Evolutionary conservation across 169 alveolate species (phyloP).

Genomic region (Plasmodium malariae): DNA sequence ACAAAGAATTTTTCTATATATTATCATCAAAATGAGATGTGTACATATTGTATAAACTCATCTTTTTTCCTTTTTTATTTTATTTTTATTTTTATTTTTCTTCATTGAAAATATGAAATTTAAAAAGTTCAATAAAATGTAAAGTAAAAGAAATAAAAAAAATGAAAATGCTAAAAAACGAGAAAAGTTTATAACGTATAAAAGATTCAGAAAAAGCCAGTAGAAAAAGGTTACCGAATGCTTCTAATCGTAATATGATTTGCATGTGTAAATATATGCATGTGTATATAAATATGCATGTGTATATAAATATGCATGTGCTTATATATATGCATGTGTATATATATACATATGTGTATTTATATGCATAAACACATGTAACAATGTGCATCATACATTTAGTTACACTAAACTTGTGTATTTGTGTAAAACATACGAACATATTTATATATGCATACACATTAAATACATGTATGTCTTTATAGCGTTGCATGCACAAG

Average conservation of each 20-base stretch:
- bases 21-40: too few relatives aligned
- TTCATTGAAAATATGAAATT: neutral
- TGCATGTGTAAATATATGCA: neutral
- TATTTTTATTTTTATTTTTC: neutral
- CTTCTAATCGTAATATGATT: neutral
- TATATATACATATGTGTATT: neutral
- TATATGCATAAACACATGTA: too few relatives aligned
- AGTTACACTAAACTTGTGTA: too few relatives aligned
- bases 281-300: neutral
- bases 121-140: neutral
- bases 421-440: too few relatives aligned
- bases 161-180: neutral
- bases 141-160: neutral
- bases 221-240: neutral
- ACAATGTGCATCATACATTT: too few relatives aligned
- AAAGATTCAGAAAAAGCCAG: too few relatives aligned
- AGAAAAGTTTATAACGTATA: too few relatives aligned
- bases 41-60: too few relatives aligned
- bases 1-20: too few relatives aligned
- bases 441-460: too few relatives aligned
- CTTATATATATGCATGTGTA: neutral
- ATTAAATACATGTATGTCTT: neutral
- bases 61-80: neutral
- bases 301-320: neutral
- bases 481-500: neutral